These are phyloP conservation scores for Tetrahymena malaccensis DNA, from an alignment of 73 alveolate genomes.

Conservation along the genomic window DNA sequence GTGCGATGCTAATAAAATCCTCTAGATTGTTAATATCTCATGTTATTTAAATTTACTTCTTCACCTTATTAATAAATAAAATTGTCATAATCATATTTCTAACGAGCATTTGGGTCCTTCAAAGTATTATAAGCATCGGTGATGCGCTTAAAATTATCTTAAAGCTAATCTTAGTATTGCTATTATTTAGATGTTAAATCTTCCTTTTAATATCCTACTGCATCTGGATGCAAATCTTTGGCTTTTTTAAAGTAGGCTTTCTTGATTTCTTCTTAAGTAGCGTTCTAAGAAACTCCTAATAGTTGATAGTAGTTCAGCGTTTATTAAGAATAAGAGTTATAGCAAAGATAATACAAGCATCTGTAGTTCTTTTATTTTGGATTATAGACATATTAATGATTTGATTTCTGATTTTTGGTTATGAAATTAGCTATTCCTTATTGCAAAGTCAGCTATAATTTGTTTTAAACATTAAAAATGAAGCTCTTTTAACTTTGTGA, in stretches of 20 bases:
- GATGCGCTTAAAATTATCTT: background rate
- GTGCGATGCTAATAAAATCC: background rate
- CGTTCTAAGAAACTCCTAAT: background rate
- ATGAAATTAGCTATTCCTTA: background rate
- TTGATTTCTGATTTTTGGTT: background rate
- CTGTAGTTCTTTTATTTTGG: background rate
- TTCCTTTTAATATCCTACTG: background rate
- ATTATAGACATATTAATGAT: background rate
- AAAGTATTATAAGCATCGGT: background rate
- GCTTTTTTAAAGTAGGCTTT: slow-evolving; percentile 14
- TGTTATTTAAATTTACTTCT: background rate
- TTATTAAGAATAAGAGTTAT: background rate
- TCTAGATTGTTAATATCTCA: background rate
- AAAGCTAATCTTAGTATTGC: background rate
- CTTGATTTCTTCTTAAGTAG: background rate
- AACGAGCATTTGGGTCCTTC: background rate
- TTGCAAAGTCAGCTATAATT: background rate
- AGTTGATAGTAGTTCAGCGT: background rate
- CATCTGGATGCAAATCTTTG: slow-evolving; percentile 12
- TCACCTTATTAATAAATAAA: background rate
- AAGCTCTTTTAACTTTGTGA: background rate
- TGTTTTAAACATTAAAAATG: background rate
- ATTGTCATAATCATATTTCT: background rate
- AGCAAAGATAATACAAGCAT: background rate
- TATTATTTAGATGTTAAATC: background rate